Conservation (phyloP, 305 asterid genomes). For the Fraxinus nigra region DNA sequence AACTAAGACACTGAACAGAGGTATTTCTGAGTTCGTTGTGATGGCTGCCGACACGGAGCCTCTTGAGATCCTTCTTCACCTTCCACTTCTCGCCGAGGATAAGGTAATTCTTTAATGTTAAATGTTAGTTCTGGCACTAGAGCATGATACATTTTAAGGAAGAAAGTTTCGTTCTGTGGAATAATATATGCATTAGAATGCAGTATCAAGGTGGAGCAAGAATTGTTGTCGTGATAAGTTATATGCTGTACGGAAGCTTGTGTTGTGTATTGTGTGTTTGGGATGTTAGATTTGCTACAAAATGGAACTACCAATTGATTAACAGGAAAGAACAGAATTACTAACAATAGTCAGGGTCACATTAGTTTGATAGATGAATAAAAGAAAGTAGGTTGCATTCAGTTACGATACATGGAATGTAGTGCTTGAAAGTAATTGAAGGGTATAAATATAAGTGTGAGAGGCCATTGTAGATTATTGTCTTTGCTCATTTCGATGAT, state of each 20-base stretch:
- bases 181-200: background rate
- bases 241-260: background rate
- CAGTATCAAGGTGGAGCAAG: background rate
- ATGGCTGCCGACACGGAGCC: constrained; percentile 63
- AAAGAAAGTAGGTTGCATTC: background rate
- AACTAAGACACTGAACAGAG: constrained; percentile 40
- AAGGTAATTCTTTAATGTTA: constrained; percentile 31
- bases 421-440: background rate
- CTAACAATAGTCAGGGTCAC: background rate
- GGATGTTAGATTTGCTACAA: background rate
- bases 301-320: background rate
- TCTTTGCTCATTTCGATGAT: background rate
- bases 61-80: constrained; percentile 61
- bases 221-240: background rate
- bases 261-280: background rate
- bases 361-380: background rate
- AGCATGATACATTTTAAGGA: background rate
- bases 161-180: background rate
- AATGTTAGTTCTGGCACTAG: background rate
- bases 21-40: constrained; percentile 57
- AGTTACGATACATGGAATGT: background rate
- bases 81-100: constrained; percentile 58
- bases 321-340: background rate
- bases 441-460: background rate
- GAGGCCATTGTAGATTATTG: background rate